These are phyloP conservation scores for Clarireedia monteithiana DNA, from an alignment of 2,329 filamentous ascomycete species.

Conservation along the genomic window DNA sequence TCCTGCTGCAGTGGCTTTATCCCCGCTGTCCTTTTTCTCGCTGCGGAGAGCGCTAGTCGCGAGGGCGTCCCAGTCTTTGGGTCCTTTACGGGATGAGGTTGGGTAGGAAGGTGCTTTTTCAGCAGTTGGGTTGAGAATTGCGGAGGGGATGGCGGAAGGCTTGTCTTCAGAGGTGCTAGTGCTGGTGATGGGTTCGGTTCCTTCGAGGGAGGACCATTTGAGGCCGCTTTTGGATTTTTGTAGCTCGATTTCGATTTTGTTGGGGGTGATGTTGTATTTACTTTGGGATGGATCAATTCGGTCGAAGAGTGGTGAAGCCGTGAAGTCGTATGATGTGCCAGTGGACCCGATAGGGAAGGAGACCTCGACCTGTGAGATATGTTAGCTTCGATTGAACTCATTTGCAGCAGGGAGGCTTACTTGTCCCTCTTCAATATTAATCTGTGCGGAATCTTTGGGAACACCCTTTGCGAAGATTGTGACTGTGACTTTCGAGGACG, in stretches of 20 bases:
- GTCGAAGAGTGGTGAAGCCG: conserved; percentile 59
- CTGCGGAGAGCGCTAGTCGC: conserved; percentile 27
- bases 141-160: conserved; percentile 6
- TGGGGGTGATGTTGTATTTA: conserved; percentile 58
- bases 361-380: conserved; percentile 39
- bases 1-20: neutral
- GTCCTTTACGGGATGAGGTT: conserved; percentile 73
- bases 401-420: conserved; percentile 12
- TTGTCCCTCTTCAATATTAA: conserved; percentile 33
- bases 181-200: conserved; percentile 14
- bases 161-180: neutral
- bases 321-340: conserved; percentile 47
- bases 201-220: conserved; percentile 26
- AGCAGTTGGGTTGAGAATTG: conserved; percentile 13
- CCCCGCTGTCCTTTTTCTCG: conserved; percentile 23
- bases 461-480: conserved; percentile 60
- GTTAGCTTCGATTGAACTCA: conserved; percentile 10
- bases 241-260: conserved; percentile 72
- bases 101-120: conserved; percentile 61
- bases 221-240: conserved; percentile 54
- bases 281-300: conserved; percentile 54
- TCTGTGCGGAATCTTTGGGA: conserved; percentile 44
- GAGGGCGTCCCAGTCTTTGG: conserved; percentile 89
- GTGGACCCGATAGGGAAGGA: conserved; percentile 48
- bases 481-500: conserved; percentile 49